Base-by-base conservation (phyloP, 768 basidiomycete genomes). In the Podaxis carcinomalis region DNA sequence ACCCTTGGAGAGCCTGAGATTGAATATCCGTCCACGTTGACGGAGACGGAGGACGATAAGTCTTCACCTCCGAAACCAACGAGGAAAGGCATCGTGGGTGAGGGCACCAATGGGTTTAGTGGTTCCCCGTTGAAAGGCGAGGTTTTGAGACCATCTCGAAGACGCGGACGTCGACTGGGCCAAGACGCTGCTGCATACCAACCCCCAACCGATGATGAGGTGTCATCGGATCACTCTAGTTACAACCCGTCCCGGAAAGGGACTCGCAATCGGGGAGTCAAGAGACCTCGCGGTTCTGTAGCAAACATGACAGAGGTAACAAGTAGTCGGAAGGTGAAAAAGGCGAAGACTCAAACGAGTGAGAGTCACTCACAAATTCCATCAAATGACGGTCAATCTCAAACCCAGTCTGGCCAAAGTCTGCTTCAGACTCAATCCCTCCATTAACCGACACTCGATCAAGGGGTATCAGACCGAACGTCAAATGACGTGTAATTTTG, bases 251-350 rank as follows among this genome's bases (percentile, higher is more conserved):
- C 28, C 36, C 64, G 63, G 1, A 70, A 65, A 53, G 63, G 64
- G 36, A 56, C 65, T 5, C 66, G 66, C 14, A 70, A 66, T 57
- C 71, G 72, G 5, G 74, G 74, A 35, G 56, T 77, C 39, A 80
- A 81, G 65, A 69, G 78, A 44, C 68, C 68, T 5, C 69, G 75
- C 32, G 69, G 72, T 16, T 68, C 71, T 51, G 74, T 76, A 28
- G 64, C 68, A 21, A 53, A 62, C 21, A 54, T 65, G 6, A 59
- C 57, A 10, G 65, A 67, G 32, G 74, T 72, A 5, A 69, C 58
- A 16, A 71, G 73, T 7, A 63, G 65, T 49, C 71, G 74, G 42
- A 75, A 70, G 56, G 51, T 64, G 27, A 81, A 78, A 67, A 77
- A 71, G 60, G 66, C 70, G 56, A 78, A 70, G 64, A 70, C 69